These are phyloP conservation scores for Boletus coccyginus DNA, from an alignment of 768 basidiomycete species.

Conservation along the genomic window DNA sequence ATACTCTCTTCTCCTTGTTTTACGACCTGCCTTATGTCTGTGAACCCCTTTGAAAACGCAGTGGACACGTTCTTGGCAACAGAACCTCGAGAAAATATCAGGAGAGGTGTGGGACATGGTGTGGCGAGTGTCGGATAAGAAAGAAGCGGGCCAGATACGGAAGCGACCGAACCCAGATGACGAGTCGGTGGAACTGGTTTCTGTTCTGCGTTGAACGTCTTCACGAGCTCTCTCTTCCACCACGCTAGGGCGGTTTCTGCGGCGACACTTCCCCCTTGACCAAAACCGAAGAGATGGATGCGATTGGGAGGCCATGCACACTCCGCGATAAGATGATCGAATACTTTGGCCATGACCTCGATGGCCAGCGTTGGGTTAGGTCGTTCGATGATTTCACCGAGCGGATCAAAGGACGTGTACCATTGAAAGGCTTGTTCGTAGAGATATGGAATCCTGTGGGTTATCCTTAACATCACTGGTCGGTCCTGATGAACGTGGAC, in stretches of 20 bases:
- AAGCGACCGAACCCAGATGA: constrained; percentile 64
- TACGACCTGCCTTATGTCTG: constrained; percentile 46
- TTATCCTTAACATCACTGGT: constrained; percentile 9
- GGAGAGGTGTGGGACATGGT: constrained; percentile 56
- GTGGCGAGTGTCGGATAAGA: constrained; percentile 67
- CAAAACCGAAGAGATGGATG: constrained; percentile 90
- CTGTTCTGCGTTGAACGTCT: constrained; percentile 9
- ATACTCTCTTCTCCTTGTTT: constrained; percentile 53
- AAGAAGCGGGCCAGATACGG: constrained; percentile 70
- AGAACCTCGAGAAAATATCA: constrained; percentile 54
- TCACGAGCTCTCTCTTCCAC: constrained; percentile 43
- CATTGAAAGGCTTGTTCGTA: constrained; percentile 82
- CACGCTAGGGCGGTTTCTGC: constrained; percentile 60
- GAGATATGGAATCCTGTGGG: constrained; percentile 67
- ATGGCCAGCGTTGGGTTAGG: constrained; percentile 77
- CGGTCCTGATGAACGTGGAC: background rate
- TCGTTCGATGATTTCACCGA: constrained; percentile 66
- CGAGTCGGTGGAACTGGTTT: constrained; percentile 5
- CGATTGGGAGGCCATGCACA: constrained; percentile 63
- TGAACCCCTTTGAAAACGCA: constrained; percentile 62
- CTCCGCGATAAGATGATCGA: constrained; percentile 55
- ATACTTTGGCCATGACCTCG: constrained; percentile 47
- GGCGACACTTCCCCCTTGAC: constrained; percentile 80
- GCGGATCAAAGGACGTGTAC: constrained; percentile 77
- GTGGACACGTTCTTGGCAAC: constrained; percentile 44